These are phyloP conservation scores for Xanthoconium stramineum DNA, from an alignment of 768 basidiomycete species.

Conservation along the genomic window DNA sequence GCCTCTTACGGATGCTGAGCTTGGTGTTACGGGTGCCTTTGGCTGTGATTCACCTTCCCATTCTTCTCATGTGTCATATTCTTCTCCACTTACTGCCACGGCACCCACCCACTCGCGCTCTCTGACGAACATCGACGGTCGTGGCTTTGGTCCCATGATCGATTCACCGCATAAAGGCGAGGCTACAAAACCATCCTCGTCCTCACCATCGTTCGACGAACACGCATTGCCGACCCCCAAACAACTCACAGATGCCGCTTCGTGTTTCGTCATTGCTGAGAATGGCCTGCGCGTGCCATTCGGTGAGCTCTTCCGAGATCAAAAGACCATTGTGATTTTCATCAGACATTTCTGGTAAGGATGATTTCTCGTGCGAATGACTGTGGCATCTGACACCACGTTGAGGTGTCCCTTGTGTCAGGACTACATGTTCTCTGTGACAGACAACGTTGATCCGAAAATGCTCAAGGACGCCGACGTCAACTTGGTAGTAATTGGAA, in stretches of 20 bases:
- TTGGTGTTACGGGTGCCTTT: conserved; percentile 13
- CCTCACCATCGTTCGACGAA: conserved; percentile 35
- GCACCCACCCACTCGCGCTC: conserved; percentile 22
- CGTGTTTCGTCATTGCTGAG: conserved; percentile 62
- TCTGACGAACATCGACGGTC: conserved; percentile 19
- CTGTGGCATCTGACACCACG: background rate
- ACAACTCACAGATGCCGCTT: conserved; percentile 60
- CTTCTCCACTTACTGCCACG: conserved; percentile 4
- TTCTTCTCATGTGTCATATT: conserved; percentile 8
- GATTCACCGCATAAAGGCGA: conserved; percentile 2
- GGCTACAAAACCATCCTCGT: conserved; percentile 14
- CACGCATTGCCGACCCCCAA: conserved; percentile 49
- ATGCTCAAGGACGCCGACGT: conserved; percentile 48
- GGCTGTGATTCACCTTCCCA: conserved; percentile 14
- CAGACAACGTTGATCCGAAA: conserved; percentile 44
- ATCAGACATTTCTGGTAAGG: conserved; percentile 79
- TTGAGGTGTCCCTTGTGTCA: conserved; percentile 75
- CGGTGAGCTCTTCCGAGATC: conserved; percentile 57
- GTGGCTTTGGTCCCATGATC: background rate
- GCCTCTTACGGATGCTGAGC: conserved; percentile 29
- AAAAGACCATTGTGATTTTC: conserved; percentile 73
- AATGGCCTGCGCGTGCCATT: conserved; percentile 66
- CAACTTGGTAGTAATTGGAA: conserved; percentile 71
- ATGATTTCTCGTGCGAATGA: conserved; percentile 2
- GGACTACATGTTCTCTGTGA: conserved; percentile 78